These are phyloP conservation scores for Hippophae tibetana DNA, from an alignment of 306 rosid genomes.

Conservation along the genomic window DNA sequence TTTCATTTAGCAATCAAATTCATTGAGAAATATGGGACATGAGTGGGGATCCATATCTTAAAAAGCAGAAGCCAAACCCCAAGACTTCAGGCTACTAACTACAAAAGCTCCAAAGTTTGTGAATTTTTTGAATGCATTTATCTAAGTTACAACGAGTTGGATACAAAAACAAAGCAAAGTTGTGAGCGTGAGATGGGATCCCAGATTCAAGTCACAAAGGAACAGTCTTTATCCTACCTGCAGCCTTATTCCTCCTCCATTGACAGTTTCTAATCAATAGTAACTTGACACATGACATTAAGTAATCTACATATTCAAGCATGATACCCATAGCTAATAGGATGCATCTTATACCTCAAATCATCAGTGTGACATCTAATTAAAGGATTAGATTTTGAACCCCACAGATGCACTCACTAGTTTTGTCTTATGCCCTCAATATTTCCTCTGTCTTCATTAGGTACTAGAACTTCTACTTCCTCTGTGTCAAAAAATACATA, in stretches of 20 bases:
- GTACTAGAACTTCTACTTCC: not conserved
- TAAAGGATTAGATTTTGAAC: conserved; percentile 16
- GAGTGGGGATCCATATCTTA: not conserved
- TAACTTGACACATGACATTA: conserved; percentile 23
- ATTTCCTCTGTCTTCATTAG: not conserved
- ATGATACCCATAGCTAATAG: conserved; percentile 15
- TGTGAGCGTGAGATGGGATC: conserved; percentile 13
- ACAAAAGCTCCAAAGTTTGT: not conserved
- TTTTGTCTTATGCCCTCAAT: conserved; percentile 10
- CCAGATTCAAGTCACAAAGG: not conserved
- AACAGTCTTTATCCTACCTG: conserved; percentile 32
- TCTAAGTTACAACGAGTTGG: not conserved
- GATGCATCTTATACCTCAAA: conserved; percentile 19
- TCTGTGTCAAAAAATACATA: not conserved
- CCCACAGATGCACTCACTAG: conserved; percentile 10
- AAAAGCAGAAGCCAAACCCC: not conserved
- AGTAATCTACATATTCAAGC: conserved; percentile 16
- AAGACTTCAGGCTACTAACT: not conserved
- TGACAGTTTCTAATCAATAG: conserved; percentile 14
- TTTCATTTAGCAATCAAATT: conserved; percentile 1
- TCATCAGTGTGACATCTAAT: conserved; percentile 23
- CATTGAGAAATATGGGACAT: not conserved
- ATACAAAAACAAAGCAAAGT: not conserved
- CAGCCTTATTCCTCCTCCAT: conserved; percentile 1
- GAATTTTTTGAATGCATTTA: conserved; percentile 1